Evolutionary conservation across 257 asterid species (phyloP).

Genomic region (Euphrasia confusa): DNA sequence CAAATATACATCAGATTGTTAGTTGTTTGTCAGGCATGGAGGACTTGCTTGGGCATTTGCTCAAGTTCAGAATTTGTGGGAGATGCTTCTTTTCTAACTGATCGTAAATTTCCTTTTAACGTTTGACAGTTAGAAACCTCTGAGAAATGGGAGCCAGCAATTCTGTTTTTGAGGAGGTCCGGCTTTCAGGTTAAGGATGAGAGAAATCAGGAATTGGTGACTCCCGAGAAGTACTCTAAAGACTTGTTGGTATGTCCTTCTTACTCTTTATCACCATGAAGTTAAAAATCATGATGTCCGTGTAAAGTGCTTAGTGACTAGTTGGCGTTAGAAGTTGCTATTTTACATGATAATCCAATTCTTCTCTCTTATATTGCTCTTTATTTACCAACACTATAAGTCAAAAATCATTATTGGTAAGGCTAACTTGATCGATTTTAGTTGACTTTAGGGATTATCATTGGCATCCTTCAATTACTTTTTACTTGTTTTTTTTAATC

Average conservation of each 20-base stretch:
- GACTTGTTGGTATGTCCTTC: conserved; percentile 74
- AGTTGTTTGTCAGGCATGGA: background rate
- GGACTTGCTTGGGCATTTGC: conserved; percentile 4
- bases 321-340: background rate
- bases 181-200: conserved; percentile 80
- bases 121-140: conserved; percentile 61
- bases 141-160: conserved; percentile 86
- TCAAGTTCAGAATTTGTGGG: background rate
- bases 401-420: background rate
- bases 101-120: conserved; percentile 12
- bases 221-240: conserved; percentile 66
- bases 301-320: background rate
- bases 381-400: conserved; percentile 2
- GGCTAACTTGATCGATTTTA: background rate
- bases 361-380: background rate
- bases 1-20: too few species aligned
- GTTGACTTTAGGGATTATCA: too few species aligned
- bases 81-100: background rate
- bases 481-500: background rate
- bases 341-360: background rate
- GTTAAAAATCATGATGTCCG: background rate
- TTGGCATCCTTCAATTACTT: background rate
- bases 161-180: conserved; percentile 53
- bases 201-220: conserved; percentile 48
- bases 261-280: conserved; percentile 19